Conservation (phyloP, 2,329 filamentous ascomycete genomes). For the Dactylellina parvicollis region DNA sequence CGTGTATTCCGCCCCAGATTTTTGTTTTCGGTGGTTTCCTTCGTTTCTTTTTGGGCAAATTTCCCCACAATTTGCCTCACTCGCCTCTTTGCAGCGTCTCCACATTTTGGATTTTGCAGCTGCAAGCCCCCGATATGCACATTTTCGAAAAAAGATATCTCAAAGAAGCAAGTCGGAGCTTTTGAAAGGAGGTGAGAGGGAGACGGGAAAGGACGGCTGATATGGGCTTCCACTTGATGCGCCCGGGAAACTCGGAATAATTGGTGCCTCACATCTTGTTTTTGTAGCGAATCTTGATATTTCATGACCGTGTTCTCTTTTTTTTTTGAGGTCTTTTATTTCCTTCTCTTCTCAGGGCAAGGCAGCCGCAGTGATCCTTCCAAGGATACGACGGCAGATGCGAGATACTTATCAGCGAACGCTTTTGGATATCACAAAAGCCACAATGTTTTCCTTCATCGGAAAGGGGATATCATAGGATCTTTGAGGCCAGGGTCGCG, state of each 20-base stretch:
- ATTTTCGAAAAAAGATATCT: too few species aligned
- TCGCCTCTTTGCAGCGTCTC: not conserved
- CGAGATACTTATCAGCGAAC: constrained; percentile 7
- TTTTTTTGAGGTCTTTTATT: not conserved
- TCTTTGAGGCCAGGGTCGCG: not conserved
- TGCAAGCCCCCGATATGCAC: constrained; percentile 12
- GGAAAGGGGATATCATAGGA: not conserved
- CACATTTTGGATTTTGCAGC: constrained; percentile 4
- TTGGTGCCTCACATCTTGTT: constrained; percentile 1
- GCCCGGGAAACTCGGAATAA: constrained; percentile 19
- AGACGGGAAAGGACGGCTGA: constrained; percentile 14
- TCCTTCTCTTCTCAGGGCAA: not conserved
- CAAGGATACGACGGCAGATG: constrained; percentile 6
- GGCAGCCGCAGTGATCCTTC: constrained; percentile 5
- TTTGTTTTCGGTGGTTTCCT: not conserved
- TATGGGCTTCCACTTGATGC: not conserved
- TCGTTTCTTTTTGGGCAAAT: too few species aligned
- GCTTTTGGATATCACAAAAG: not conserved
- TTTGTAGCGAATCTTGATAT: not conserved
- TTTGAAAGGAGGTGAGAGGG: not conserved
- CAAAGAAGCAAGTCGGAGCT: not conserved
- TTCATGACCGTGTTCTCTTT: not conserved
- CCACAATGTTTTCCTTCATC: not conserved
- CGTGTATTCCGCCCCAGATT: constrained; percentile 19
- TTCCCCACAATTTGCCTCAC: constrained; percentile 21